Evolutionary conservation across 2,329 filamentous ascomycete species (phyloP), one percentile per base, ranked within the genome.

Genomic region (Colletotrichum trifolii): DNA sequence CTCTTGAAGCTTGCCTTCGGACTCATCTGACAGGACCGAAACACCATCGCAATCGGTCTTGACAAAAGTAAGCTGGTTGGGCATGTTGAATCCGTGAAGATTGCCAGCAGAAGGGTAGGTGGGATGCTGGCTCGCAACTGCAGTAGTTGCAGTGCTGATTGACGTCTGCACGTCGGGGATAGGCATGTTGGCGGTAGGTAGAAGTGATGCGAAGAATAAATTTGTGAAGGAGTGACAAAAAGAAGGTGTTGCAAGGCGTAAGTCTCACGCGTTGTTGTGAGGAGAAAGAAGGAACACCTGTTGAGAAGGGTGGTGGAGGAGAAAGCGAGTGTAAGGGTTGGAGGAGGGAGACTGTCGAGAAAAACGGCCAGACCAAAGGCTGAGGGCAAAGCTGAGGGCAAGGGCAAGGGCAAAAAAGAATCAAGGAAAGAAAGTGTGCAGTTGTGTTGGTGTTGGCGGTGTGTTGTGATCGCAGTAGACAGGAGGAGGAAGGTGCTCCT

Each of bases 71-170:
- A 25, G 33, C 6, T 40, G 42, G 33, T 4, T 11, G 10, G 63
- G 63, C 1, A 63, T 50, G 42, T 63, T 63, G 47, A 66, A 66
- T 6, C 33, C 40, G 2, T 50, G 17, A 10, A 66, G 47, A 9
- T 66, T 46, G 15, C 62, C 53, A 4, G 47, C 47, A 0, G 63
- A 66, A 13, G 63, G 63, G 12, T 66, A 66, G 1, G 42, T 46
- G 1, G 42, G 25, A 3, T 42, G 7, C 6, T 53, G 40, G 42
- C 63, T 63, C 2, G 53, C 52, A 9, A 66, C 58, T 2, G 58
- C 63, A 6, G 58, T 66, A 0, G 63, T 57, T 6, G 33, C 52
- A 4, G 58, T 57, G 25, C 63, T 63, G 25, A 66, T 63, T 1
- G 63, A 66, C 5, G 58, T 47, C 40, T 66, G 63, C 4, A 38